Evolutionary conservation across 495 filamentous ascomycete species (phyloP).

Genomic region (Lentithecium fluviatile): DNA sequence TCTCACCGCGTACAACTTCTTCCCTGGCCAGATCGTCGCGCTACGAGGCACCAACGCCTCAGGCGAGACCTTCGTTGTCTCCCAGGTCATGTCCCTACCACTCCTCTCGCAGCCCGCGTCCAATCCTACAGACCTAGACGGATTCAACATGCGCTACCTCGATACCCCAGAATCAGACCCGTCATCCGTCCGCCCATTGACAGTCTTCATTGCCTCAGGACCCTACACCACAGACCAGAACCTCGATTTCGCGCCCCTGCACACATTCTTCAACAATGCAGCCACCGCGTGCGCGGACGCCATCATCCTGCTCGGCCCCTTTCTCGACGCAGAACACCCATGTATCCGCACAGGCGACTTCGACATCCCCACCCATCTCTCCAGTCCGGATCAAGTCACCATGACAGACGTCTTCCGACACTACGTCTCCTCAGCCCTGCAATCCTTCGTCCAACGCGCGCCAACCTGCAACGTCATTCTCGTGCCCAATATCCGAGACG

Average conservation of each 20-base stretch:
- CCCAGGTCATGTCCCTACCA: constrained; percentile 71
- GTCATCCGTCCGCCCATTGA: constrained; percentile 57
- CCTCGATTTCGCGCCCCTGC: constrained; percentile 80
- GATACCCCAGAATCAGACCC: constrained; percentile 36
- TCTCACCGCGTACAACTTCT: constrained; percentile 73
- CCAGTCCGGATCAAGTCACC: constrained; percentile 69
- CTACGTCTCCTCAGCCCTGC: constrained; percentile 66
- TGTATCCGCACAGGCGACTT: constrained; percentile 86
- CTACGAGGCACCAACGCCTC: constrained; percentile 82
- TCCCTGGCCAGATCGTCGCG: constrained; percentile 92
- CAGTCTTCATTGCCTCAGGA: constrained; percentile 73
- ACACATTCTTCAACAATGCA: constrained; percentile 74
- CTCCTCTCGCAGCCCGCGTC: constrained; percentile 68
- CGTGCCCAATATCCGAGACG: constrained; percentile 83
- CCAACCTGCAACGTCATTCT: constrained; percentile 78
- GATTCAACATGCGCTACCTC: constrained; percentile 58
- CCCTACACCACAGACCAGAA: constrained; percentile 92
- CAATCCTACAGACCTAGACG: constrained; percentile 56
- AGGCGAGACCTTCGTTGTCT: constrained; percentile 78
- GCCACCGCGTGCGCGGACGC: constrained; percentile 72
- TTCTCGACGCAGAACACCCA: constrained; percentile 88
- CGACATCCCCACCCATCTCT: constrained; percentile 74
- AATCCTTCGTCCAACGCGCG: constrained; percentile 61
- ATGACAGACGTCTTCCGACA: constrained; percentile 80
- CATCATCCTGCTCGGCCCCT: constrained; percentile 81